phyloP scores from a whole-genome alignment of 345 rosid genomes.

The Anacardium occidentale region DNA sequence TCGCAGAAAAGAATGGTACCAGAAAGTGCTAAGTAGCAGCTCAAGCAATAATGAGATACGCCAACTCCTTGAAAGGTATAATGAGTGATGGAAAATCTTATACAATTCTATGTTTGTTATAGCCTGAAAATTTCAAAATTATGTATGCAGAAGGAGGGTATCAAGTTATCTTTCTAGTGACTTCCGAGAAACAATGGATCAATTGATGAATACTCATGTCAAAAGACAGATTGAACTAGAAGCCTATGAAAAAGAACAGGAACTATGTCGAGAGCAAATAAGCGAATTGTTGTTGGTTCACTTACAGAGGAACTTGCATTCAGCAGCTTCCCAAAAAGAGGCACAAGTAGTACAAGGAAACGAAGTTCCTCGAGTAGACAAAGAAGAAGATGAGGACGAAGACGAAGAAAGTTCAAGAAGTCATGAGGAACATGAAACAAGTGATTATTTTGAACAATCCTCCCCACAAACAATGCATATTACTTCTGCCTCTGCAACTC shows the following conservation, averaged over 20 bases:
- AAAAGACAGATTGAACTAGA: constrained; percentile 36
- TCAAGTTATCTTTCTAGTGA: constrained; percentile 69
- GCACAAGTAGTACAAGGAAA: constrained; percentile 4
- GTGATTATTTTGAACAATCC: constrained; percentile 42
- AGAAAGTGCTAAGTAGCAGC: constrained; percentile 51
- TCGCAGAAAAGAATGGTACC: constrained; percentile 63
- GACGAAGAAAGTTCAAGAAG: no score
- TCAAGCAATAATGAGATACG: constrained; percentile 61
- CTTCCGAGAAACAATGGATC: constrained; percentile 68
- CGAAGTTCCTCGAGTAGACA: no score
- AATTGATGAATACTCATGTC: constrained; percentile 50
- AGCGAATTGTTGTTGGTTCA: constrained; percentile 32
- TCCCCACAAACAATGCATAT: constrained; percentile 33
- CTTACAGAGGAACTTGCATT: constrained; percentile 24
- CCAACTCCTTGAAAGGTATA: constrained; percentile 72
- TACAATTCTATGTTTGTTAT: no score
- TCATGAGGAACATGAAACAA: constrained; percentile 30
- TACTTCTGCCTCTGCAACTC: constrained; percentile 34
- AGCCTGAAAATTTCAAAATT: neutral
- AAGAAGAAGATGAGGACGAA: no score
- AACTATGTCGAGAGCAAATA: constrained; percentile 31
- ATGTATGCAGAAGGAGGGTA: constrained; percentile 61
- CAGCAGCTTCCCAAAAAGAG: constrained; percentile 14
- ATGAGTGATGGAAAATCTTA: neutral
- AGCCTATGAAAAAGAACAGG: constrained; percentile 25